A percentile compares a stretch with the other conserved stretches of the same genome.
These are phyloP conservation scores for Cutaneotrichosporon mucoides DNA, from an alignment of 1,284 basidiomycete species.

Conservation along the genomic window DNA sequence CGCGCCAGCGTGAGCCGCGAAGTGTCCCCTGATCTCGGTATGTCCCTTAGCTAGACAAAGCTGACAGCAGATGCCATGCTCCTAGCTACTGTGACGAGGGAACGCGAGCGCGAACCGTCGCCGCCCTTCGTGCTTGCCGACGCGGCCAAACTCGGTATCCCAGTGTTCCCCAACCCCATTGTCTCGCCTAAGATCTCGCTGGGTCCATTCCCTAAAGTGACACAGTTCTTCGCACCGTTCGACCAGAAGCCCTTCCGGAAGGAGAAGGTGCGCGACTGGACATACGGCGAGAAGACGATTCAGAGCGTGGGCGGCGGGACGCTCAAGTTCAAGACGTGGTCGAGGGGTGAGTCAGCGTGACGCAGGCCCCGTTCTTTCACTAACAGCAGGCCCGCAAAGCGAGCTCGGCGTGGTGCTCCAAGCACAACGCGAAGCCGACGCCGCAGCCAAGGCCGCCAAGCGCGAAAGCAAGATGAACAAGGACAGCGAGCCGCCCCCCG, in stretches of 20 bases:
- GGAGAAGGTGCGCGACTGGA: conserved; percentile 36
- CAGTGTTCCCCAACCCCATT: conserved; percentile 43
- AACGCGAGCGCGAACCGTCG: not conserved
- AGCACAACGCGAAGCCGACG: conserved; percentile 37
- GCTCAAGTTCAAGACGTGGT: conserved; percentile 41
- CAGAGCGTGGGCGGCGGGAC: conserved; percentile 36
- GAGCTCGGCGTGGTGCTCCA: conserved; percentile 34
- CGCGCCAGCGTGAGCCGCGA: conserved; percentile 23
- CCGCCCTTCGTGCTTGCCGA: conserved; percentile 39
- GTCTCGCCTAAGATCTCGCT: conserved; percentile 31
- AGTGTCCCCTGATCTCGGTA: conserved; percentile 30
- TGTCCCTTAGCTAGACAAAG: not conserved
- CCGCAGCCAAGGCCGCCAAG: conserved; percentile 20
- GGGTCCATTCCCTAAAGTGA: conserved; percentile 39
- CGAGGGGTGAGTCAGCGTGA: conserved; percentile 27
- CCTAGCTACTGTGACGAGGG: conserved; percentile 1
- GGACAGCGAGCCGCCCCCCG: conserved; percentile 9
- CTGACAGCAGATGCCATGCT: conserved; percentile 9
- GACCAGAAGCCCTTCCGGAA: conserved; percentile 39
- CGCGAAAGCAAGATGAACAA: conserved; percentile 17
- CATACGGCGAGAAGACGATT: conserved; percentile 23
- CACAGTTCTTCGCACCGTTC: conserved; percentile 36
- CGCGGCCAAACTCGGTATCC: conserved; percentile 35
- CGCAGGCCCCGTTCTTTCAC: not conserved
- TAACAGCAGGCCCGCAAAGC: conserved; percentile 33